Conservation (phyloP, 371 early-diverging fungal species). For the Actinomortierella ambigua region DNA sequence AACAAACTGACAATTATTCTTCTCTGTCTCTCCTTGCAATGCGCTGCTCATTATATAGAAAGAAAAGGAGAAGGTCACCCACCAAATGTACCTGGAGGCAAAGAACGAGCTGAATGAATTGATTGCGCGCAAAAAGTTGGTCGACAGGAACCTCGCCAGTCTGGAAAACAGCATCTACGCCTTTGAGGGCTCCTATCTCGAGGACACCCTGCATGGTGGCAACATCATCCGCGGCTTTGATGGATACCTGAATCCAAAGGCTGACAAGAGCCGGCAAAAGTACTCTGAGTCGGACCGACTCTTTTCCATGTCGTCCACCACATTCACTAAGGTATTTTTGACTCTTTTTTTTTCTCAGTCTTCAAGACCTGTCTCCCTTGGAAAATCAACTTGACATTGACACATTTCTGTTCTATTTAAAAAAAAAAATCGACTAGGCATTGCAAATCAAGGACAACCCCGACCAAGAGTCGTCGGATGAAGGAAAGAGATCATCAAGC, state of each 20-base stretch:
- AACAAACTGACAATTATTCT: too few relatives aligned
- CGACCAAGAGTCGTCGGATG: conserved; percentile 64
- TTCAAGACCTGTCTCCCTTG: too few relatives aligned
- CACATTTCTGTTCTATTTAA: too few relatives aligned
- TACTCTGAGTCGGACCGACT: conserved; percentile 67
- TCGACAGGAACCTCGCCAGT: conserved; percentile 65
- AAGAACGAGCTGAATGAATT: conserved; percentile 62
- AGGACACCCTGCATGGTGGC: conserved; percentile 80
- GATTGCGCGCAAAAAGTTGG: conserved; percentile 63
- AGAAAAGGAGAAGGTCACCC: conserved; percentile 50
- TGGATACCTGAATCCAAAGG: conserved; percentile 64
- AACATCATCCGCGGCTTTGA: conserved; percentile 87
- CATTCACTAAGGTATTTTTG: conserved; percentile 61
- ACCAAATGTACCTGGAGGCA: conserved; percentile 65
- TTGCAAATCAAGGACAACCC: conserved; percentile 59
- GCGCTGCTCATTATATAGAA: too few relatives aligned
- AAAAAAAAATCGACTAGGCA: conserved; percentile 56
- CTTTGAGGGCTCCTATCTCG: conserved; percentile 82
- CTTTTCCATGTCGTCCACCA: conserved; percentile 68
- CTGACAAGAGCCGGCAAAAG: conserved; percentile 62
- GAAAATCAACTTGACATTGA: too few relatives aligned
- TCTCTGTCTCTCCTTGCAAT: too few relatives aligned
- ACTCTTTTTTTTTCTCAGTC: neutral
- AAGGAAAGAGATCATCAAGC: conserved; percentile 29
- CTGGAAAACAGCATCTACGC: conserved; percentile 78